These are phyloP conservation scores for Inga laurina DNA, from an alignment of 306 rosid genomes.

Conservation along the genomic window DNA sequence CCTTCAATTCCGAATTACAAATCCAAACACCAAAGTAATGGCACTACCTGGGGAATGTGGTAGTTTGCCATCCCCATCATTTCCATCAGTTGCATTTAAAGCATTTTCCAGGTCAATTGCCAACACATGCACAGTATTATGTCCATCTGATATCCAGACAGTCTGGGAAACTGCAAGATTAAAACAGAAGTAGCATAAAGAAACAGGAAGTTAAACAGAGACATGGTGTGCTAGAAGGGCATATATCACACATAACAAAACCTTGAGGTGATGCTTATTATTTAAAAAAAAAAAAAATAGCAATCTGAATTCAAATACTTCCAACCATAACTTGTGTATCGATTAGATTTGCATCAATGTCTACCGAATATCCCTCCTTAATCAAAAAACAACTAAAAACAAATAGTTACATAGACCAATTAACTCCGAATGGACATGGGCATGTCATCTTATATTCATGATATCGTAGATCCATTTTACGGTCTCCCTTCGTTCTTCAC, in stretches of 20 bases:
- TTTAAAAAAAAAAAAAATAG: not conserved
- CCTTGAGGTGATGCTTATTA: not conserved
- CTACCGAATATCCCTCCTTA: not conserved
- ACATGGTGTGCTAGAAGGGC: slow-evolving; percentile 24
- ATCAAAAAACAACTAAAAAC: not conserved
- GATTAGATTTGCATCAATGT: not conserved
- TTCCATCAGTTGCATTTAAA: slow-evolving; percentile 45
- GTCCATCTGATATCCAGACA: slow-evolving; percentile 87
- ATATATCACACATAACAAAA: not conserved
- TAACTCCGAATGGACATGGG: not conserved
- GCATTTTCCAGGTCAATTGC: slow-evolving; percentile 54
- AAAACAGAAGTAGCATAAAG: slow-evolving; percentile 12
- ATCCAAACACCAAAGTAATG: not conserved
- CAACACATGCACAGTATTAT: slow-evolving; percentile 64
- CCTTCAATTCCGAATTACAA: not conserved
- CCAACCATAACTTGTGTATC: not conserved
- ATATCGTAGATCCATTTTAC: not conserved
- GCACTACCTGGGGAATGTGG: slow-evolving; percentile 62
- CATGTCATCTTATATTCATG: not conserved
- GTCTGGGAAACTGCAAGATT: slow-evolving; percentile 71
- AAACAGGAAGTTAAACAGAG: slow-evolving; percentile 1
- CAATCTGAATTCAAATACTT: not conserved
- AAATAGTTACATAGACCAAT: not conserved
- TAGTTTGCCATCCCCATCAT: slow-evolving; percentile 54
- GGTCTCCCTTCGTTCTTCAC: not conserved